phyloP scores from a whole-genome alignment of 164 flowering plant species.

The Chimonanthus salicifolius region DNA sequence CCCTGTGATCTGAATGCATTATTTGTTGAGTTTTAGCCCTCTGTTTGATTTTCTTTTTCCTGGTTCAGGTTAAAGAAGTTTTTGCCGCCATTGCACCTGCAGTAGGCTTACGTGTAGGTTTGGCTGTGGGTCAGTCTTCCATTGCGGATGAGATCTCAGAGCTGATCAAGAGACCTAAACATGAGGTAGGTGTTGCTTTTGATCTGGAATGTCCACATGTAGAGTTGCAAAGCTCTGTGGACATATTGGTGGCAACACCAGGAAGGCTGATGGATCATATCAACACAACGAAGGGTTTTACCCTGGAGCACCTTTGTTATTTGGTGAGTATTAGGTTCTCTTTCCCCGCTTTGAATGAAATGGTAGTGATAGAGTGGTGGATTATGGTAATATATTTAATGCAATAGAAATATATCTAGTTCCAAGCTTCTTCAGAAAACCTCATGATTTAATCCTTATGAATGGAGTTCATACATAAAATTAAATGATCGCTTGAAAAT shows the following conservation, averaged over 20 bases:
- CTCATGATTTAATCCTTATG: too few relatives aligned
- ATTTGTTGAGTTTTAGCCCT: not conserved
- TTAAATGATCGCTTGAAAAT: too few relatives aligned
- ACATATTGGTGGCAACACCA: constrained; percentile 91
- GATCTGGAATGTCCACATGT: constrained; percentile 47
- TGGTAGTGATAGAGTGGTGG: not conserved
- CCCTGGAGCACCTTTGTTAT: constrained; percentile 82
- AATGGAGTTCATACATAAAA: too few relatives aligned
- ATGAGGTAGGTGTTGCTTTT: constrained; percentile 57
- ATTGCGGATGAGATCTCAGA: constrained; percentile 71
- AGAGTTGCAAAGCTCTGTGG: constrained; percentile 55
- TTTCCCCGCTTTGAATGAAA: not conserved
- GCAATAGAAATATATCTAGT: not conserved
- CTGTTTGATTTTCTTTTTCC: constrained; percentile 2
- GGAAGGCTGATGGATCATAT: constrained; percentile 96
- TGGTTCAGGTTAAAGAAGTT: constrained; percentile 72
- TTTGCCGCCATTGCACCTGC: constrained; percentile 85
- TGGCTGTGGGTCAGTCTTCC: constrained; percentile 89
- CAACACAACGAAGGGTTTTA: constrained; percentile 73
- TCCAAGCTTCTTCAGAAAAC: not conserved
- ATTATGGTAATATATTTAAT: not conserved
- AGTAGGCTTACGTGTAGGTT: constrained; percentile 82
- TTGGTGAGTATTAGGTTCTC: constrained; percentile 44
- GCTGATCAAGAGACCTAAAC: constrained; percentile 59
- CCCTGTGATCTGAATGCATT: not conserved